Conservation (phyloP, 2,329 filamentous ascomycete genomes). For the Microsporum audouinii region DNA sequence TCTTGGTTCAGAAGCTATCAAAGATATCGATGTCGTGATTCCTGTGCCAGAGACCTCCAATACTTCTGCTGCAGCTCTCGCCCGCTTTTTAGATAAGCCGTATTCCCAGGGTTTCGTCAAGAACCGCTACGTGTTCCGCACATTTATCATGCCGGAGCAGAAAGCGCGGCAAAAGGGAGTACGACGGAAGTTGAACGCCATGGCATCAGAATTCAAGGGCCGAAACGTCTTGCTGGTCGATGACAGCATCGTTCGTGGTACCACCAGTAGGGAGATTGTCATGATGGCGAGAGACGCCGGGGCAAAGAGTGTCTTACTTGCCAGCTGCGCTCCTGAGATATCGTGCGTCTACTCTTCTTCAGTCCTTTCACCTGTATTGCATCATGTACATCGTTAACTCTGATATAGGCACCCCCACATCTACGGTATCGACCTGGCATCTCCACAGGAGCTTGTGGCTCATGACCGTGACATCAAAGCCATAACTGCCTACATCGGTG, state of each 20-base stretch:
- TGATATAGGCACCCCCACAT: constrained; percentile 59
- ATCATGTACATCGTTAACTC: background rate
- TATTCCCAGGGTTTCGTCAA: constrained; percentile 77
- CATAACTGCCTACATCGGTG: constrained; percentile 58
- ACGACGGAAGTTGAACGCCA: constrained; percentile 77
- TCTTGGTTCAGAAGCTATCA: constrained; percentile 57
- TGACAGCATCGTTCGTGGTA: constrained; percentile 80
- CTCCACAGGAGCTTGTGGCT: constrained; percentile 58
- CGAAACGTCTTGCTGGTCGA: constrained; percentile 76
- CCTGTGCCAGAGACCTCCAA: constrained; percentile 77
- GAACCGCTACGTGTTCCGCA: constrained; percentile 79
- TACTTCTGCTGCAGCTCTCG: constrained; percentile 64
- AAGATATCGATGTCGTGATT: constrained; percentile 69
- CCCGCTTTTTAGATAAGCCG: constrained; percentile 63
- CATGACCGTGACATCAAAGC: constrained; percentile 51
- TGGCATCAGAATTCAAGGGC: constrained; percentile 71
- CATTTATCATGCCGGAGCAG: constrained; percentile 79
- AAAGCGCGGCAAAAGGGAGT: constrained; percentile 72
- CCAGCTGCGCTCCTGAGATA: constrained; percentile 70
- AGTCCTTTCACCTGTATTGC: background rate
- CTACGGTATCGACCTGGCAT: constrained; percentile 68
- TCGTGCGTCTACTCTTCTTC: constrained; percentile 36
- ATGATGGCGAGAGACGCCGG: constrained; percentile 75
- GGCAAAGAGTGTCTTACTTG: constrained; percentile 71
- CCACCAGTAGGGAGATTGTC: constrained; percentile 67